A percentile compares a stretch with the other conserved stretches of the same genome.
phyloP scores from a whole-genome alignment of 768 basidiomycete genomes.

The Psilocybe azurescens region DNA sequence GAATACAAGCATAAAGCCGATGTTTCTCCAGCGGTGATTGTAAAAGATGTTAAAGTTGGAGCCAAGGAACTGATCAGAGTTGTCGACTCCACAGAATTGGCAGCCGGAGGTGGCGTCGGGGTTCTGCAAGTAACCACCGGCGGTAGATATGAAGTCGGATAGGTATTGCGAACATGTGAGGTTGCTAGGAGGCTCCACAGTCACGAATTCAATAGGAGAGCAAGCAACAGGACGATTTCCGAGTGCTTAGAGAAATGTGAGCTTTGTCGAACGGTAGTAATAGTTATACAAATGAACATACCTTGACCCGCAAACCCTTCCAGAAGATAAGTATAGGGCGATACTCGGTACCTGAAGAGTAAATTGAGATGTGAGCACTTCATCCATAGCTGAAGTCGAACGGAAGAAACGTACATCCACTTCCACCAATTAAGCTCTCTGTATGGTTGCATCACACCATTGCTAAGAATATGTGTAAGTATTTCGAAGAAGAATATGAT shows the following conservation, averaged over 20 bases:
- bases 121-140: constrained; percentile 64
- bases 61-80: constrained; percentile 63
- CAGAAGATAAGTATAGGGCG: constrained; percentile 56
- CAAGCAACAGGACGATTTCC: constrained; percentile 52
- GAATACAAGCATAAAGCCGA: constrained; percentile 55
- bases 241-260: constrained; percentile 34
- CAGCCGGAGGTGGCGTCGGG: constrained; percentile 59
- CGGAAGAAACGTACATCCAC: constrained; percentile 31
- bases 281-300: constrained; percentile 46
- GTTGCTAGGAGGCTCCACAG: constrained; percentile 57
- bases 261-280: constrained; percentile 16
- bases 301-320: constrained; percentile 55
- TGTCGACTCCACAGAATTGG: constrained; percentile 61
- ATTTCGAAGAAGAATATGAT: not conserved
- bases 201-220: constrained; percentile 54
- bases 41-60: constrained; percentile 62
- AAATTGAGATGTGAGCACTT: not conserved
- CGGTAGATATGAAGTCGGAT: constrained; percentile 47
- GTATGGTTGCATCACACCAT: constrained; percentile 54
- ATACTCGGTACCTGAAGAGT: constrained; percentile 40
- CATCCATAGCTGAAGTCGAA: not conserved
- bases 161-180: constrained; percentile 60
- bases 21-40: constrained; percentile 55
- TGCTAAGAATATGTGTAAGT: constrained; percentile 34
- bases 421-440: constrained; percentile 68